Evolutionary conservation across 139 green algal genomes (phyloP), one percentile per base, ranked within the genome.

Genomic region (Chlamydomonas sphaeroides): DNA sequence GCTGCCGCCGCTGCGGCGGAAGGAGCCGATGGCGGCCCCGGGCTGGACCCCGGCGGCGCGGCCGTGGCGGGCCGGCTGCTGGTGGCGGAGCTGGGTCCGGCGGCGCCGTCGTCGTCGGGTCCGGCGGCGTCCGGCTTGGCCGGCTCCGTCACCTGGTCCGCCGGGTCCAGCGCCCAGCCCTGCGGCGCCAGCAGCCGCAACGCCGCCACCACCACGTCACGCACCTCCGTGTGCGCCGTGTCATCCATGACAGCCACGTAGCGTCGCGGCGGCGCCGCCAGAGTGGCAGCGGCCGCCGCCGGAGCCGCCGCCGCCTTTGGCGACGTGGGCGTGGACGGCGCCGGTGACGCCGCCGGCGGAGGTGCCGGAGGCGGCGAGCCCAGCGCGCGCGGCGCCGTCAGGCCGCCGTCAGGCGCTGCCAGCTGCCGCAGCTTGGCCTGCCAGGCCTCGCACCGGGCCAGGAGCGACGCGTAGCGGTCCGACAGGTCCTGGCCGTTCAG

Each of bases 201-300:
- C 15, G 70, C 80, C 17, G 66, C 80, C n/a, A 20, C 28, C 26
- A 79, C 75, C 15, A 39, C 86, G 57, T 81, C 62, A 1, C 83
- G 67, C 30, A 91, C 87, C 45, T 91, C 87, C 0, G 83, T 79
- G 45, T 91, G 87, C 4, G 65, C 41, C 11, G 74, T 84, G 53
- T 91, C 87, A 51, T 91, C 87, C 10, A 72, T 78, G 11, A 90
- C 56, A 2, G 82, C 65, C 4, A 76, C 81, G 83, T 85, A 90
- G 10, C 83, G 70, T 8, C 57, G 30, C 71, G 78, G 39, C n/a
- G 38, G n/a, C 51, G 38, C 53, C 77, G 20, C 17, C n/a, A n/a
- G n/a, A n/a, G n/a, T n/a, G n/a, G n/a, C 36, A 28, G 42, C 33
- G 41, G 56, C 21, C 68, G 38, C 3, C 35, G 38, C 41, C 28